Percentiles rank a stretch among this genome's conserved stretches.
These are phyloP conservation scores for Coemansia biformis DNA, from an alignment of 192 early-diverging fungal genomes.

Conservation along the genomic window DNA sequence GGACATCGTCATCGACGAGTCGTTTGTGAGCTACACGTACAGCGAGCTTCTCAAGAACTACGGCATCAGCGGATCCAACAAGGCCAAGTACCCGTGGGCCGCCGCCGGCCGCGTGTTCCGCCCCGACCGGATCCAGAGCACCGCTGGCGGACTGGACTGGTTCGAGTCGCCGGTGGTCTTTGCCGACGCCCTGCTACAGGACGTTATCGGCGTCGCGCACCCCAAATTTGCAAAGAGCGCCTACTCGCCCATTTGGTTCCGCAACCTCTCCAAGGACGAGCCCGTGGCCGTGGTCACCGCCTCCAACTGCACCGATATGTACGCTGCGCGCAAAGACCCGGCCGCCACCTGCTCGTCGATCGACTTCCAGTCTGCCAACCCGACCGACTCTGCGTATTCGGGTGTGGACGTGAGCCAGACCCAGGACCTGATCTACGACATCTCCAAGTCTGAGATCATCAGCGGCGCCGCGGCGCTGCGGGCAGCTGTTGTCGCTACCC, in stretches of 20 bases:
- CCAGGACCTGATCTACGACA: slow-evolving; percentile 36
- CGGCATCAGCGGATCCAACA: slow-evolving; percentile 36
- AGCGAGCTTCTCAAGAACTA: slow-evolving; percentile 56
- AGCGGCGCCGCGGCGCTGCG: neutral
- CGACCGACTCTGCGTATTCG: slow-evolving; percentile 26
- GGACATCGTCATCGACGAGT: slow-evolving; percentile 69
- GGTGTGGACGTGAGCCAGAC: slow-evolving; percentile 41
- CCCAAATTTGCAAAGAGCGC: slow-evolving; percentile 50
- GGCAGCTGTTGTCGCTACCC: neutral
- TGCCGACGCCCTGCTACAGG: slow-evolving; percentile 65
- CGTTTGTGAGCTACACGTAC: slow-evolving; percentile 49
- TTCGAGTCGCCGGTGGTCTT: slow-evolving; percentile 62
- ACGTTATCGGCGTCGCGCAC: slow-evolving; percentile 61
- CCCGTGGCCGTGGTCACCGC: slow-evolving; percentile 47
- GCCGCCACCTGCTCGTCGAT: slow-evolving; percentile 28
- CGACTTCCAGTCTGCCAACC: slow-evolving; percentile 39
- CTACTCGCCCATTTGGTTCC: slow-evolving; percentile 61
- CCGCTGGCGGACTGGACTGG: slow-evolving; percentile 63
- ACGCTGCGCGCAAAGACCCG: slow-evolving; percentile 27
- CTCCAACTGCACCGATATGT: slow-evolving; percentile 54
- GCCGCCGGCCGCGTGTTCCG: slow-evolving; percentile 60
- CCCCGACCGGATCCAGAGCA: slow-evolving; percentile 61
- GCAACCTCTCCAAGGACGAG: slow-evolving; percentile 60
- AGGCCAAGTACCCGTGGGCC: slow-evolving; percentile 56
- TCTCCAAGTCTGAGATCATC: slow-evolving; percentile 36